These are phyloP conservation scores for Chondrus crispus DNA, from an alignment of 23 red algal species.

Conservation along the genomic window DNA sequence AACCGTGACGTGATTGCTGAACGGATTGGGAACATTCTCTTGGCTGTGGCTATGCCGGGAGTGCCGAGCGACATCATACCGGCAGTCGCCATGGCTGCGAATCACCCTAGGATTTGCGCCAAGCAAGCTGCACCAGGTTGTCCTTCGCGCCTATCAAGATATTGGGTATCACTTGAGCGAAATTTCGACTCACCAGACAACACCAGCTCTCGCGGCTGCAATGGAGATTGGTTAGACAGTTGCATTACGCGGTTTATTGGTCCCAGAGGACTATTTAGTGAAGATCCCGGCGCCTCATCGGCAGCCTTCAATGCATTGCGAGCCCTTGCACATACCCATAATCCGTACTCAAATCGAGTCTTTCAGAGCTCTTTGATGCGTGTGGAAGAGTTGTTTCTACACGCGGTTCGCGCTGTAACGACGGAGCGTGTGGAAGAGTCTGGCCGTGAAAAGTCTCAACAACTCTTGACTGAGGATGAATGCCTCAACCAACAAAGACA, in stretches of 20 bases:
- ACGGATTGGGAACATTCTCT: neutral
- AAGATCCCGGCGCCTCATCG: neutral
- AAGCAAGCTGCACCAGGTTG: neutral
- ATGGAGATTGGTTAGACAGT: conserved; percentile 41
- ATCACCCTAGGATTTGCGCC: conserved; percentile 47
- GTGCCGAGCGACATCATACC: conserved; percentile 1
- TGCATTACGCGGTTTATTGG: conserved; percentile 9
- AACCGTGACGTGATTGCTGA: conserved; percentile 6
- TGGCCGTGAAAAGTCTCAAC: neutral
- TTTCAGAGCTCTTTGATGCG: conserved; percentile 10
- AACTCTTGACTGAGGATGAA: conserved; percentile 3
- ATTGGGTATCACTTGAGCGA: conserved; percentile 1
- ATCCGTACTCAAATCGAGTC: conserved; percentile 36
- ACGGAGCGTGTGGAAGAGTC: conserved; percentile 3
- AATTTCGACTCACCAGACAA: conserved; percentile 1
- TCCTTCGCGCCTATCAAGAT: neutral
- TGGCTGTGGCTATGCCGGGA: conserved; percentile 20
- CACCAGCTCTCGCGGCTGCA: neutral
- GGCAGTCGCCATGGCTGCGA: conserved; percentile 27
- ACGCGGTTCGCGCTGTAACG: neutral
- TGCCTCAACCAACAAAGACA: conserved; percentile 31
- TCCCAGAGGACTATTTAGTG: neutral
- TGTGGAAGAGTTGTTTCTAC: neutral
- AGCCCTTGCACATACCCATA: conserved; percentile 6
- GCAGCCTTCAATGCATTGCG: conserved; percentile 43